A percentile compares a stretch with the other conserved stretches of the same genome.
Conservation (phyloP, 768 basidiomycete genomes). For the Naganishia antarctica region DNA sequence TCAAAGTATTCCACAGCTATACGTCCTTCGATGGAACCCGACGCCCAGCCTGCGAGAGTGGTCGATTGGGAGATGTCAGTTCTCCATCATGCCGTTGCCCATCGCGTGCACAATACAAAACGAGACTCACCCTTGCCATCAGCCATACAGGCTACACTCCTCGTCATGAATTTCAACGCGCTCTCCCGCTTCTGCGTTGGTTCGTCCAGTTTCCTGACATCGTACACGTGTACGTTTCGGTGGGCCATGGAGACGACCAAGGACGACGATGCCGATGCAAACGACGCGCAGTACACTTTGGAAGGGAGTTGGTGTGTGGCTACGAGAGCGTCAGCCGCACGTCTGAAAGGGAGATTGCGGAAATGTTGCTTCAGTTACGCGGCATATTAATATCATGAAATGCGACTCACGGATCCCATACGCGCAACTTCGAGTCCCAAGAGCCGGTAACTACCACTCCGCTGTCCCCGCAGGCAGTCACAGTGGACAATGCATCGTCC, state of each 20-base stretch:
- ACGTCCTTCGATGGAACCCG: conserved; percentile 86
- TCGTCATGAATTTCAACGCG: conserved; percentile 90
- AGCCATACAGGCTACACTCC: conserved; percentile 83
- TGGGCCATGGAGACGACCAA: conserved; percentile 92
- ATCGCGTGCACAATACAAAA: too few relatives aligned
- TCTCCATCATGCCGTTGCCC: too few relatives aligned
- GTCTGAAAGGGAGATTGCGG: conserved; percentile 52
- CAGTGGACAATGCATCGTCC: conserved; percentile 68
- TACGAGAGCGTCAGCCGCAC: conserved; percentile 55
- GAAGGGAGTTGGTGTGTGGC: conserved; percentile 67
- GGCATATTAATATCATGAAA: background rate
- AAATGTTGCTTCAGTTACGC: background rate
- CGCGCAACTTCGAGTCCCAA: conserved; percentile 82
- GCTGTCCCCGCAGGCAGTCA: conserved; percentile 64
- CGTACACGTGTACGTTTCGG: conserved; percentile 69
- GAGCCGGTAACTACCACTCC: conserved; percentile 79
- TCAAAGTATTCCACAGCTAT: conserved; percentile 98
- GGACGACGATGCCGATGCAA: conserved; percentile 66
- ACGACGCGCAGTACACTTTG: conserved; percentile 69
- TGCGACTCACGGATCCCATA: conserved; percentile 64
- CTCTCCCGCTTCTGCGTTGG: conserved; percentile 80
- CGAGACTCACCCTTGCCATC: conserved; percentile 85
- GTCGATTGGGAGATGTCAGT: background rate
- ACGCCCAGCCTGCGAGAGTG: conserved; percentile 68
- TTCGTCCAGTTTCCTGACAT: conserved; percentile 47